These are phyloP conservation scores for Blumeria graminis DNA, from an alignment of 2,329 filamentous ascomycete genomes.

Conservation along the genomic window DNA sequence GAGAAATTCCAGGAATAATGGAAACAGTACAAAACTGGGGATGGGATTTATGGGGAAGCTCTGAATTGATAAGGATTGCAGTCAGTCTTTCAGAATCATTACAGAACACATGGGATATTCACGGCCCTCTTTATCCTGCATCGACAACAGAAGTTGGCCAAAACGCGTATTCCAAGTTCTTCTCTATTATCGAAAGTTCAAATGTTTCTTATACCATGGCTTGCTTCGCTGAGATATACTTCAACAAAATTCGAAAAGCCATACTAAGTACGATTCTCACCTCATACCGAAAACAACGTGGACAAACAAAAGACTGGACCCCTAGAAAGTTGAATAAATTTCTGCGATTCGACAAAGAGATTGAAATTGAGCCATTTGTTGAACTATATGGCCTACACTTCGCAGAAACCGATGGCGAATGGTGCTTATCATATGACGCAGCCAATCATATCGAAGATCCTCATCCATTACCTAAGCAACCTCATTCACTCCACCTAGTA, in stretches of 20 bases:
- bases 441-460: constrained; percentile 14
- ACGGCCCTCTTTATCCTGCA: constrained; percentile 28
- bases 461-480: constrained; percentile 27
- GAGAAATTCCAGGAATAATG: constrained; percentile 30
- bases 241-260: constrained; percentile 32
- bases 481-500: constrained; percentile 30
- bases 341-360: constrained; percentile 41
- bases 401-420: constrained; percentile 17
- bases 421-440: constrained; percentile 13
- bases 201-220: constrained; percentile 44
- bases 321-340: constrained; percentile 29
- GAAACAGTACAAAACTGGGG: constrained; percentile 32
- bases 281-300: constrained; percentile 30
- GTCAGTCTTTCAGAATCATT: constrained; percentile 34
- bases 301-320: constrained; percentile 34
- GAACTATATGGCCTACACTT: constrained; percentile 32
- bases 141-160: constrained; percentile 19
- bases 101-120: constrained; percentile 31
- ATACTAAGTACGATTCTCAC: constrained; percentile 30
- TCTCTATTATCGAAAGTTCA: constrained; percentile 31
- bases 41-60: constrained; percentile 28
- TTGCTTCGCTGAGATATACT: constrained; percentile 44
- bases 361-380: constrained; percentile 41
- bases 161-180: constrained; percentile 28
- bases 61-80: constrained; percentile 34